A percentile compares a stretch with the other conserved stretches of the same genome.
Evolutionary conservation across 2,329 filamentous ascomycete genomes (phyloP).

Genomic region (Aspergillus ustus): DNA sequence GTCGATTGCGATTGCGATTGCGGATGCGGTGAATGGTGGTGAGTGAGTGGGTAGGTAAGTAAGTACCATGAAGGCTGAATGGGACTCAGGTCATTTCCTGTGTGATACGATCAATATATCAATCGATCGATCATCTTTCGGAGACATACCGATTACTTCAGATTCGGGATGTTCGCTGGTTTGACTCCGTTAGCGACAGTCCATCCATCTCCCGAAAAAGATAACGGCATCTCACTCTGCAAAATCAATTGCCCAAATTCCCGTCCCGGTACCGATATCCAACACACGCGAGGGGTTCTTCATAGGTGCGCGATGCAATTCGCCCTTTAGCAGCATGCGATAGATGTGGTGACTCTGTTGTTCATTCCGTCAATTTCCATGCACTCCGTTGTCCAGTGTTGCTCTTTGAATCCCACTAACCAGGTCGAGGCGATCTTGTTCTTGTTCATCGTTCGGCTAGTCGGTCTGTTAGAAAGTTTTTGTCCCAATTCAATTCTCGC

Average conservation of each 20-base stretch:
- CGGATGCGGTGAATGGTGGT: background rate
- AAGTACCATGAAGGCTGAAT: conserved; percentile 38
- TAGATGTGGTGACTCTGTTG: conserved; percentile 41
- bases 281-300: conserved; percentile 34
- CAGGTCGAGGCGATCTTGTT: conserved; percentile 42
- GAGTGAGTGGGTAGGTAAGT: background rate
- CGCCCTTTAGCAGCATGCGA: conserved; percentile 37
- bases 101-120: background rate
- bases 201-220: no score
- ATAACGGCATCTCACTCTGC: conserved; percentile 34
- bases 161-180: conserved; percentile 32
- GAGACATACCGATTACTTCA: conserved; percentile 34
- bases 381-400: background rate
- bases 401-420: conserved; percentile 23
- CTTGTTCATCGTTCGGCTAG: conserved; percentile 40
- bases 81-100: conserved; percentile 38
- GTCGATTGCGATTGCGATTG: conserved; percentile 5
- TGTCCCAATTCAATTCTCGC: background rate
- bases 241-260: conserved; percentile 45
- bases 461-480: background rate
- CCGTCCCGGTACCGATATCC: conserved; percentile 43
- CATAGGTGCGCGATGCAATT: conserved; percentile 33
- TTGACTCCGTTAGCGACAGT: background rate
- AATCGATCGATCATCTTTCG: background rate
- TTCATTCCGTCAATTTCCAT: conserved; percentile 8